These are phyloP conservation scores for Avicennia marina DNA, from an alignment of 257 asterid species.

Conservation along the genomic window DNA sequence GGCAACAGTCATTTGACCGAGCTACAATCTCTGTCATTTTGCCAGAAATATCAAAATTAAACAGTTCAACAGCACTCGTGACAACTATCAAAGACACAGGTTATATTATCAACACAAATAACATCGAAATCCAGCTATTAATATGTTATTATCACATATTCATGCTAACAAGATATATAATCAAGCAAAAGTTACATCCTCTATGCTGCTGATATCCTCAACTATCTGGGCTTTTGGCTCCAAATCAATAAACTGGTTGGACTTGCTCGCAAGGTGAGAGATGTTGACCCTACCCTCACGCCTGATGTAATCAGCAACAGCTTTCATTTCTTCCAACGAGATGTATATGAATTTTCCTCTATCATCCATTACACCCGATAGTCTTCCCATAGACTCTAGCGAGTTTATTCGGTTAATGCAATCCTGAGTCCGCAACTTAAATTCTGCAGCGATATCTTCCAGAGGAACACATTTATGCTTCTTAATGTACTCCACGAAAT, in stretches of 20 bases:
- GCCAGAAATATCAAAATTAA: no score
- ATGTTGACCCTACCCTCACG: conserved; percentile 94
- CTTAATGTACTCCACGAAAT: conserved; percentile 95
- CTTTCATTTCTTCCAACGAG: conserved; percentile 90
- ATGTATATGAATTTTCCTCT: conserved; percentile 94
- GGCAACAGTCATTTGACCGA: no score
- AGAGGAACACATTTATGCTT: conserved; percentile 88
- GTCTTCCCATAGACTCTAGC: conserved; percentile 80
- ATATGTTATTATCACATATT: no score
- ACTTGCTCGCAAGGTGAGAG: conserved; percentile 92
- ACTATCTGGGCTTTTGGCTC: conserved; percentile 64
- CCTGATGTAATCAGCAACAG: conserved; percentile 90
- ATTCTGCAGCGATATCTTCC: conserved; percentile 98
- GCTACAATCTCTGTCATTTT: no score
- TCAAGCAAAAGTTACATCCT: conserved; percentile 57
- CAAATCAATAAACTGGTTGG: conserved; percentile 91
- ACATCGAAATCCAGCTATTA: no score
- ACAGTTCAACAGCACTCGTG: no score
- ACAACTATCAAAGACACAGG: no score
- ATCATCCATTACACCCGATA: conserved; percentile 98
- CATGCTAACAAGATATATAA: no score
- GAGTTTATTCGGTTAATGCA: conserved; percentile 82
- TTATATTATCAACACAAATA: no score
- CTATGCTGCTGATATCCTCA: conserved; percentile 54
- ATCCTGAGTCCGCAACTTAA: conserved; percentile 95